phyloP scores from a whole-genome alignment of 441 rosid species.

The Rhodomyrtus psidioides region DNA sequence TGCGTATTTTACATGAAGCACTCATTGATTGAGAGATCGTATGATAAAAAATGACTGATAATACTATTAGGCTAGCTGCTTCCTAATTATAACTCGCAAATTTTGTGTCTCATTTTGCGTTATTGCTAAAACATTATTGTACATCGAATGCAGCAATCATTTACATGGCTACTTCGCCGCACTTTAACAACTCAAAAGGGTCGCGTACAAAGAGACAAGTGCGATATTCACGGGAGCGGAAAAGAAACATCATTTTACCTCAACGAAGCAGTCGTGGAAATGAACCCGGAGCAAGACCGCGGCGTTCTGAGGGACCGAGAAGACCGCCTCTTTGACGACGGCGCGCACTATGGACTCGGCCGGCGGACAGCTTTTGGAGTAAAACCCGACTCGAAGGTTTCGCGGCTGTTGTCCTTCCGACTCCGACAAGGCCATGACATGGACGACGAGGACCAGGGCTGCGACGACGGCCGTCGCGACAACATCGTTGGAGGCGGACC shows the following conservation, averaged over 20 bases:
- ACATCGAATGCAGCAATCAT: too few species aligned
- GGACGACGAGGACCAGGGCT: background rate
- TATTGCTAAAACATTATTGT: background rate
- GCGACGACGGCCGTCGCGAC: background rate
- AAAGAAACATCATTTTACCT: conserved; percentile 24
- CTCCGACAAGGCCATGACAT: background rate
- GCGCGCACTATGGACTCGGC: conserved; percentile 38
- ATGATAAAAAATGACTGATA: too few species aligned
- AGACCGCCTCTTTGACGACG: conserved; percentile 25
- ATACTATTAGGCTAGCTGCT: too few species aligned
- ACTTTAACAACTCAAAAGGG: background rate
- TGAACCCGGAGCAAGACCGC: conserved; percentile 56
- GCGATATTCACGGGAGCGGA: background rate
- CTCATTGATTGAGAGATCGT: too few species aligned
- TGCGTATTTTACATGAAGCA: too few species aligned
- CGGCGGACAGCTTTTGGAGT: conserved; percentile 41
- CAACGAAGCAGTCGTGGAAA: conserved; percentile 78
- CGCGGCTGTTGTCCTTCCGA: background rate
- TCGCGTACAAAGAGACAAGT: background rate
- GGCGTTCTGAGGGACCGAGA: conserved; percentile 24
- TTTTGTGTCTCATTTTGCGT: too few species aligned
- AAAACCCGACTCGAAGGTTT: conserved; percentile 12
- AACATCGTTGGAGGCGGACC: background rate
- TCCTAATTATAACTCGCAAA: too few species aligned
- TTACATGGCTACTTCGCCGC: too few species aligned